phyloP scores from a whole-genome alignment of 2,329 filamentous ascomycete species.

The Albophoma yamanashiensis region DNA sequence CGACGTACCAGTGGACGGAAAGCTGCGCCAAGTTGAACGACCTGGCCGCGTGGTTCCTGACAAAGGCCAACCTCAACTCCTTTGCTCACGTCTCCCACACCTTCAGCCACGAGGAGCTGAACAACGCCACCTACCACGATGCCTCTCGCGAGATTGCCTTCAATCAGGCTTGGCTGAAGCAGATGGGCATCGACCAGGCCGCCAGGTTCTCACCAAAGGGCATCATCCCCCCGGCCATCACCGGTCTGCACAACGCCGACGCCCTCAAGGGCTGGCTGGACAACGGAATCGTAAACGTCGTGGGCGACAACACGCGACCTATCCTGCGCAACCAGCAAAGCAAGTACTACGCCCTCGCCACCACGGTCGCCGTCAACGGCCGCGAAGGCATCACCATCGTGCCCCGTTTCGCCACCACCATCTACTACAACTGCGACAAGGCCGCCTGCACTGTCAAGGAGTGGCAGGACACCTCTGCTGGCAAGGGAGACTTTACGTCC shows the following conservation, averaged over 20 bases:
- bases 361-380: conserved; percentile 38
- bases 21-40: conserved; percentile 37
- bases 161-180: conserved; percentile 47
- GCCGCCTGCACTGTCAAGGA: conserved; percentile 45
- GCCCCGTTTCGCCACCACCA: conserved; percentile 49
- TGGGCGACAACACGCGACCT: conserved; percentile 53
- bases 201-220: conserved; percentile 39
- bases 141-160: conserved; percentile 46
- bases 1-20: conserved; percentile 39
- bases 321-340: conserved; percentile 40
- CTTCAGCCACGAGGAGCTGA: conserved; percentile 47
- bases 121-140: conserved; percentile 50
- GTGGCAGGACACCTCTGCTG: conserved; percentile 49
- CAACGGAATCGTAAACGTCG: conserved; percentile 46
- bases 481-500: conserved; percentile 39
- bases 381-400: conserved; percentile 45
- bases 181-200: conserved; percentile 36
- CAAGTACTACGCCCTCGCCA: conserved; percentile 44
- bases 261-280: conserved; percentile 47
- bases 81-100: conserved; percentile 53
- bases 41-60: conserved; percentile 43
- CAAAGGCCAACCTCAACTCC: conserved; percentile 33
- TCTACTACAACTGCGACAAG: conserved; percentile 55
- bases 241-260: conserved; percentile 54
- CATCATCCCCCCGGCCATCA: conserved; percentile 53